These are phyloP conservation scores for Syzygium syzygioides DNA, from an alignment of 441 rosid genomes.

Conservation along the genomic window DNA sequence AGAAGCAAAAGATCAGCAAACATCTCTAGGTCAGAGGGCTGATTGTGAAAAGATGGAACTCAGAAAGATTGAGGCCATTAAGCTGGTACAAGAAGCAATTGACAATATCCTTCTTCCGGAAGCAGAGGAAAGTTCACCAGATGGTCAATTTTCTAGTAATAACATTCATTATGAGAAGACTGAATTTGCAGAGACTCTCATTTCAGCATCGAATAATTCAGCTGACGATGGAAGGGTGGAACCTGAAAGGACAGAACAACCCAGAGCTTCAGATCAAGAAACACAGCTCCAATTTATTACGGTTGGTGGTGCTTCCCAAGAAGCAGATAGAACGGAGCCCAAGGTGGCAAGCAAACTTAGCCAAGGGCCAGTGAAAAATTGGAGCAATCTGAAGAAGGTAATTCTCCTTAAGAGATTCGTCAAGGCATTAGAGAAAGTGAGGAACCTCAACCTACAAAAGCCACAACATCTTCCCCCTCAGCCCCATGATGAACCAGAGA, in stretches of 20 bases:
- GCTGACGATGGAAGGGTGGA: not conserved
- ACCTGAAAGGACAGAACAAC: not conserved
- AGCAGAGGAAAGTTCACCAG: slow-evolving; percentile 28
- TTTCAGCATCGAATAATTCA: slow-evolving; percentile 7
- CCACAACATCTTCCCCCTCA: slow-evolving; percentile 43
- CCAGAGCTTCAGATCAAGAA: slow-evolving; percentile 7
- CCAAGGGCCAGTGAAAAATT: slow-evolving; percentile 35
- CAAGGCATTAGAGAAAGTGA: slow-evolving; percentile 70
- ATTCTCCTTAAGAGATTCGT: slow-evolving; percentile 65
- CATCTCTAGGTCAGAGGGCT: slow-evolving; percentile 7
- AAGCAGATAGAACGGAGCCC: slow-evolving; percentile 11
- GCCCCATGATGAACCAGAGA: slow-evolving; percentile 43
- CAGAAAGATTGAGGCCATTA: slow-evolving; percentile 64
- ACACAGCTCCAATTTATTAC: not conserved
- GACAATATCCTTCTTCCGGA: slow-evolving; percentile 77
- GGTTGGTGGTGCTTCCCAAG: not conserved
- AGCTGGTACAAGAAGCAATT: slow-evolving; percentile 88
- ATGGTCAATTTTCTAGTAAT: slow-evolving; percentile 20
- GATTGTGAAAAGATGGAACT: slow-evolving; percentile 28
- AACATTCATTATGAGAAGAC: slow-evolving; percentile 13
- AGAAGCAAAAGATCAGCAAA: slow-evolving; percentile 8
- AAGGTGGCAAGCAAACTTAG: slow-evolving; percentile 20
- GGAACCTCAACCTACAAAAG: slow-evolving; percentile 41
- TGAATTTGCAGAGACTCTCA: slow-evolving; percentile 10
- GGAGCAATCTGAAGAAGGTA: slow-evolving; percentile 75